Evolutionary conservation across 306 rosid genomes (phyloP).

Genomic region (Cicer bijugum): DNA sequence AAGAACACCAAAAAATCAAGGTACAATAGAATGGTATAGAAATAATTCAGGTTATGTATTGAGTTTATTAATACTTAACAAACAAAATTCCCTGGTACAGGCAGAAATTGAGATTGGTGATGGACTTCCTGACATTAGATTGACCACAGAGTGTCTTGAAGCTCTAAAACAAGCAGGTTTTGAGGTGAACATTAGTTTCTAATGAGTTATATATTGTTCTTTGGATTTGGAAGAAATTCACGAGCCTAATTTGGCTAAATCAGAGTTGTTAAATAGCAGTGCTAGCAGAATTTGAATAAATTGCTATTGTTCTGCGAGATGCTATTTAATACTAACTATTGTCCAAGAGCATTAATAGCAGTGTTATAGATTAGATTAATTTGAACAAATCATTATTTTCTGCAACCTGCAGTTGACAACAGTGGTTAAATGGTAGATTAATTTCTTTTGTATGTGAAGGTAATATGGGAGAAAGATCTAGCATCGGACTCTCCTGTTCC

Average conservation of each 20-base stretch:
- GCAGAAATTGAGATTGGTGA: constrained; percentile 95
- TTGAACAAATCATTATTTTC: too few species aligned
- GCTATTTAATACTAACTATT: too few species aligned
- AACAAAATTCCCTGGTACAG: constrained; percentile 50
- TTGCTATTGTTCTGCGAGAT: too few species aligned
- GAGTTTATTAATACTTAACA: constrained; percentile 18
- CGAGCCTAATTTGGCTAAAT: not conserved
- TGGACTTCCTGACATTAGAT: constrained; percentile 95
- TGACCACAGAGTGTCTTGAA: constrained; percentile 81
- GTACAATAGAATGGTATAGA: constrained; percentile 46
- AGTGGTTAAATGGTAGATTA: not conserved
- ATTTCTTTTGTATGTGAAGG: constrained; percentile 50
- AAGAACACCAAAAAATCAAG: constrained; percentile 82
- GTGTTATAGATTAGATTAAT: too few species aligned
- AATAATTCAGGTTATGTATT: not conserved
- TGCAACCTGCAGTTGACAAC: too few species aligned
- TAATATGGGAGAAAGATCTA: constrained; percentile 88
- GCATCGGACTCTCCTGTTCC: constrained; percentile 70
- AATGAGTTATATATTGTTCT: constrained; percentile 5
- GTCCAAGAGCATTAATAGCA: too few species aligned
- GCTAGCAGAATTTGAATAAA: too few species aligned
- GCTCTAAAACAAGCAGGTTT: constrained; percentile 93
- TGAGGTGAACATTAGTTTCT: constrained; percentile 66
- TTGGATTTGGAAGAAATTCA: constrained; percentile 13
- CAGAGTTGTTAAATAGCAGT: too few species aligned